phyloP scores from a whole-genome alignment of 306 rosid species.

The Sicyos baderoa region DNA sequence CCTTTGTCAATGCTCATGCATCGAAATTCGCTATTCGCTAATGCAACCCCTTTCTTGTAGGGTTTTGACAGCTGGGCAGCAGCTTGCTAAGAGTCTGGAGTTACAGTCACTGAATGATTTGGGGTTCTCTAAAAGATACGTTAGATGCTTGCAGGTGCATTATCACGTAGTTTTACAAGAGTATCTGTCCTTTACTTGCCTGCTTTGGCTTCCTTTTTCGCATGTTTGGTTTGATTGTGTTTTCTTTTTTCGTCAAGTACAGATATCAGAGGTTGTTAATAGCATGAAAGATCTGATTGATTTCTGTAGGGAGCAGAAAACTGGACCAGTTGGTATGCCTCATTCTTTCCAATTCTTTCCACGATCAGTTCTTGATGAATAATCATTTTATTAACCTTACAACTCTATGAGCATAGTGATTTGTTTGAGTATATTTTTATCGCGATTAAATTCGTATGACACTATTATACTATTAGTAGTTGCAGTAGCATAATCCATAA shows the following conservation, averaged over 20 bases:
- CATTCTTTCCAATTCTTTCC: background rate
- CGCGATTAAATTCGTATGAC: too few relatives aligned
- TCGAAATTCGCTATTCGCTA: too few relatives aligned
- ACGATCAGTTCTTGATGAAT: background rate
- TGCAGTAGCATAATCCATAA: background rate
- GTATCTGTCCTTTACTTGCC: background rate
- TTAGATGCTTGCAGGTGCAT: slow-evolving; percentile 93
- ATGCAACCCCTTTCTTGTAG: slow-evolving; percentile 39
- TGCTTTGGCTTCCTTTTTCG: background rate
- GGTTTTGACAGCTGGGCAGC: slow-evolving; percentile 84
- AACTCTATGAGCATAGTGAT: background rate
- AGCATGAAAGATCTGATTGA: slow-evolving; percentile 35
- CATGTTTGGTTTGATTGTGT: background rate
- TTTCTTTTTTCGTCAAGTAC: slow-evolving; percentile 21
- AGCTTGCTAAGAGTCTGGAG: slow-evolving; percentile 88
- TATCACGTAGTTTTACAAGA: slow-evolving; percentile 4
- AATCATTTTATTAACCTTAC: background rate
- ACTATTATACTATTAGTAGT: too few relatives aligned
- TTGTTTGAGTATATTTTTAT: background rate
- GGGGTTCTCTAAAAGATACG: slow-evolving; percentile 95
- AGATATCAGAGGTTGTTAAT: slow-evolving; percentile 35
- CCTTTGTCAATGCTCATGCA: too few relatives aligned
- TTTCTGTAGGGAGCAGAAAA: slow-evolving; percentile 22
- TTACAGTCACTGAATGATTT: slow-evolving; percentile 81
- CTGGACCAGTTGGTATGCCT: slow-evolving; percentile 36